Base-by-base conservation (phyloP, 2,329 filamentous ascomycete genomes). In the Hypoxylon sp. region DNA sequence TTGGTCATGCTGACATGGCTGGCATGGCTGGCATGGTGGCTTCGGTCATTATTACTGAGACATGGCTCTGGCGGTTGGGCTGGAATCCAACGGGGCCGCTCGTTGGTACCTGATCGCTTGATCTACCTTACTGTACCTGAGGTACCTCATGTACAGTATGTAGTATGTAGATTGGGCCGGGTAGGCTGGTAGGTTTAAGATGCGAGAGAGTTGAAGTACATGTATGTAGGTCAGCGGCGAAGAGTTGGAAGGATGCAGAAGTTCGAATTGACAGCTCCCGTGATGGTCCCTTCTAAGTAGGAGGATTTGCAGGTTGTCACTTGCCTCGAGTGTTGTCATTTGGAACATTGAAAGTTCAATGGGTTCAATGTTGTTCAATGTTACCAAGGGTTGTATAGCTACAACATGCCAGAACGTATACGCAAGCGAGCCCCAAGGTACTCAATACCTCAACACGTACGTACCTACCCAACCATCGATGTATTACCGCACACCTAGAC, bases 71-170 rank as follows among this genome's bases (percentile, higher is more conserved):
- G 66, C 62, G 62, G 75, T 76, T 76, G 75, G 75, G 75, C 75
- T 75, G 71, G 72, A 75, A 76, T 75, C 58, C 71, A 71, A 62
- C 69, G 60, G 72, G 70, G 51, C 60, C 67, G 69, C 68, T 60
- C 69, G 70, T 74, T 73, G 75, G 75, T 75, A 76, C 75, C 75
- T 76, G 75, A 76, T 74, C 72, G 72, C 69, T 62, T 60, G 68
- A 68, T 70, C 62, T 70, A 59, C 65, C 48, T 47, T 51, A 60
- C 21, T 70, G 65, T 70, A 69, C 57, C 54, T 70, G 55, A 55
- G 24, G 37, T 56, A 60, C 58, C 48, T 52, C 27, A 44, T 32
- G 48, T 52, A 64, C 35, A 48, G 35, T 52, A 65, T 48, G 15
- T 51, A 42, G 44, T 42, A 50, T 56, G 56, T 62, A 65, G 47